Evolutionary conservation across 2,329 filamentous ascomycete genomes (phyloP).

Genomic region (Neofusicoccum parvum): DNA sequence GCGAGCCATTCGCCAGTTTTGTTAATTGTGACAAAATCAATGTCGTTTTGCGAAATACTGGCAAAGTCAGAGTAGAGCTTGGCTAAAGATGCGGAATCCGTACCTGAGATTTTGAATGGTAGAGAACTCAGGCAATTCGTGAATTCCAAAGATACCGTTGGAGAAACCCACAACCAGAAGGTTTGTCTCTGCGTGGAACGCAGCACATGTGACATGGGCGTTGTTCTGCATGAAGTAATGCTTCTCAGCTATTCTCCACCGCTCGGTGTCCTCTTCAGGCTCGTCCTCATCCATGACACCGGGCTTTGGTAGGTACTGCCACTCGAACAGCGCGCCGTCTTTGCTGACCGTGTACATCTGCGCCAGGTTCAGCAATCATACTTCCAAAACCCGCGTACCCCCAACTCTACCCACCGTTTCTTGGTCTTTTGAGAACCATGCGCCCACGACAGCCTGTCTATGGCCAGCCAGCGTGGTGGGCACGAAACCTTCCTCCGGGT

Average conservation of each 20-base stretch:
- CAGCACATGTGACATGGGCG: conserved; percentile 84
- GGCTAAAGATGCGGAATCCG: background rate
- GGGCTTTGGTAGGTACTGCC: conserved; percentile 74
- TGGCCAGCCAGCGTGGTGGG: conserved; percentile 91
- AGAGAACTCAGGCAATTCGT: conserved; percentile 95
- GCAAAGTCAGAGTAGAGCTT: conserved; percentile 33
- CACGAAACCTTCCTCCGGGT: conserved; percentile 82
- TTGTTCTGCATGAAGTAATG: conserved; percentile 94
- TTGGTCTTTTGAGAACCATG: conserved; percentile 95
- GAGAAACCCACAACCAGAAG: conserved; percentile 97
- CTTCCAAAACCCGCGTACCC: background rate
- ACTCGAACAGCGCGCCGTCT: conserved; percentile 93
- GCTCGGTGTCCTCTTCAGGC: conserved; percentile 66
- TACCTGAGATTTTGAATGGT: conserved; percentile 80
- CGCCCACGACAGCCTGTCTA: conserved; percentile 84
- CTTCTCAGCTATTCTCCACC: conserved; percentile 88
- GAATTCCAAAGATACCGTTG: conserved; percentile 88
- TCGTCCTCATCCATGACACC: conserved; percentile 53
- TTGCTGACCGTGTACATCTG: conserved; percentile 92
- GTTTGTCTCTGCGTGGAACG: conserved; percentile 82
- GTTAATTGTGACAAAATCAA: conserved; percentile 93
- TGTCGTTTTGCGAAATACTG: conserved; percentile 95
- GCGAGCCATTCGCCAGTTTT: conserved; percentile 95
- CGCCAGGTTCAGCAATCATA: background rate
- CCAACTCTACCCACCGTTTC: conserved; percentile 62